Percentiles rank a stretch among this genome's conserved stretches.
These are phyloP conservation scores for Colletotrichum acutatum DNA, from an alignment of 2,329 filamentous ascomycete species.

Conservation along the genomic window DNA sequence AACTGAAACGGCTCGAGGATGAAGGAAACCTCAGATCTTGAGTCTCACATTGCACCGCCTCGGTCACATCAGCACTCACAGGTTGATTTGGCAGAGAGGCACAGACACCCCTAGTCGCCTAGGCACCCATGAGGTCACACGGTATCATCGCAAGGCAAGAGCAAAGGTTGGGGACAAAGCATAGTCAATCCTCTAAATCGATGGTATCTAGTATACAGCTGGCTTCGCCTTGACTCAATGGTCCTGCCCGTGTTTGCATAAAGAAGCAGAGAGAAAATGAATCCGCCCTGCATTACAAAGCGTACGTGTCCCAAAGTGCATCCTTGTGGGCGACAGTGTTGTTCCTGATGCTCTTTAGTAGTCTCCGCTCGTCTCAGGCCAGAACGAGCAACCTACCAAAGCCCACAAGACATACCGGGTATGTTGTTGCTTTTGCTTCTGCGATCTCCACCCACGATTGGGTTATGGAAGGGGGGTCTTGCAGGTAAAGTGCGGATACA, in stretches of 20 bases:
- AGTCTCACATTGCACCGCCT: background rate
- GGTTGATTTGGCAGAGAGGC: no score
- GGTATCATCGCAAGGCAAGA: background rate
- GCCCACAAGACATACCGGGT: slow-evolving; percentile 24
- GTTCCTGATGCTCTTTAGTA: slow-evolving; percentile 34
- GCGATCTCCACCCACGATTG: background rate
- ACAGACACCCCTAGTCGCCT: no score
- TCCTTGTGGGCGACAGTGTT: slow-evolving; percentile 2
- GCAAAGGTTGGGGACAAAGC: background rate
- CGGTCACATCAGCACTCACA: background rate
- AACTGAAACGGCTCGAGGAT: background rate
- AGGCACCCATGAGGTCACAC: no score
- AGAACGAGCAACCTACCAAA: slow-evolving; percentile 23
- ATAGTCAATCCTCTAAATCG: slow-evolving; percentile 17
- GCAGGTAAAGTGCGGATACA: background rate
- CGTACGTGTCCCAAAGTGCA: background rate
- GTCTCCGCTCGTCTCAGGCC: slow-evolving; percentile 22
- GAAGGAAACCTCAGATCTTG: background rate
- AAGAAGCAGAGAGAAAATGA: slow-evolving; percentile 5
- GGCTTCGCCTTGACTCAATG: background rate
- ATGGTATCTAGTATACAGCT: slow-evolving; percentile 22
- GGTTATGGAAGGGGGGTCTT: background rate
- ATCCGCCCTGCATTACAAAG: slow-evolving; percentile 7
- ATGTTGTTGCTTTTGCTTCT: background rate
- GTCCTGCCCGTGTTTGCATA: background rate